These are phyloP conservation scores for Exserohilum turcica DNA, from an alignment of 2,329 filamentous ascomycete species.

Conservation along the genomic window DNA sequence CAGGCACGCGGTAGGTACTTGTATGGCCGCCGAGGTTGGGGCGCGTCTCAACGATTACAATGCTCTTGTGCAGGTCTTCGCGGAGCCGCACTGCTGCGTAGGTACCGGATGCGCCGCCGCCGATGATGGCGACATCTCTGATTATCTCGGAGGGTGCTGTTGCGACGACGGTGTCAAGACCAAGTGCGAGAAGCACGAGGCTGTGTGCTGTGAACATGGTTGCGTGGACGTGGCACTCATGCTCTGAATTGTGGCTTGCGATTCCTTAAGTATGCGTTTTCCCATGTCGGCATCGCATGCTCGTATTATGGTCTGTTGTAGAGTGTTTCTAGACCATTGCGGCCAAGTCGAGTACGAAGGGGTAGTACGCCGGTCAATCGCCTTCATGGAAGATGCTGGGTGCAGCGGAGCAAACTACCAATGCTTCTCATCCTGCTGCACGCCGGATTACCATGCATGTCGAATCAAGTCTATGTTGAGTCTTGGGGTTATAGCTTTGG, in stretches of 20 bases:
- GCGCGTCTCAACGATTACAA: constrained; percentile 51
- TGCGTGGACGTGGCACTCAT: neutral
- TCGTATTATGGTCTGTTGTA: no score
- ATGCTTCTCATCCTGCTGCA: no score
- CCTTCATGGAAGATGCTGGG: no score
- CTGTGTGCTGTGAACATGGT: neutral
- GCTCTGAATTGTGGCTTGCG: neutral
- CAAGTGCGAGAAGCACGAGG: neutral
- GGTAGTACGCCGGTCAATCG: no score
- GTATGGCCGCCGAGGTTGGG: constrained; percentile 56
- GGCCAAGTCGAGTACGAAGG: no score
- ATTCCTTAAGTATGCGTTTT: no score
- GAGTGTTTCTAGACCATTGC: no score
- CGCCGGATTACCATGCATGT: no score
- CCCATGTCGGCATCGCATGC: no score
- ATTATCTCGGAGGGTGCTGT: neutral
- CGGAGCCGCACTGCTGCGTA: constrained; percentile 52
- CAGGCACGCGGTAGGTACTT: constrained; percentile 52
- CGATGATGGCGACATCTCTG: constrained; percentile 49
- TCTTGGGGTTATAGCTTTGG: neutral
- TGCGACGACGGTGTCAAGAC: neutral
- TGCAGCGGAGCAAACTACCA: no score
- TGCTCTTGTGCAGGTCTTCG: constrained; percentile 47
- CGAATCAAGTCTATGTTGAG: neutral
- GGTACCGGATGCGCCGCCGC: constrained; percentile 52